Percentiles rank a stretch among this genome's conserved stretches.
Conservation (phyloP, 140 eudicot genomes). For the Flaveria floridana region DNA sequence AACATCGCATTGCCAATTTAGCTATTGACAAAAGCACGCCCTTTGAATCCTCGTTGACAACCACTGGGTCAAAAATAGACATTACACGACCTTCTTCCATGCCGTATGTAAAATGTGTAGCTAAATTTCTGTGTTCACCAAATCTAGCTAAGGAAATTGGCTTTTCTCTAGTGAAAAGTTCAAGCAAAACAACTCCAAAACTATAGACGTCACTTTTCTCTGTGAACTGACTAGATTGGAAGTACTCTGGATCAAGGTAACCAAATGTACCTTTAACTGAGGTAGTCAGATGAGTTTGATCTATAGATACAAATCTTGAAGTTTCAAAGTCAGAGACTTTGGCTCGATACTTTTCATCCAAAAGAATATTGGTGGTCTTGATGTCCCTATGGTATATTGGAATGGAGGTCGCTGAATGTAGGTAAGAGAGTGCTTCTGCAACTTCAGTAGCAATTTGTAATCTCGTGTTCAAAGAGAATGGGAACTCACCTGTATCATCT, state of each 20-base stretch:
- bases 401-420: slow-evolving; percentile 14
- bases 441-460: slow-evolving; percentile 16
- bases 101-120: neutral
- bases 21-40: neutral
- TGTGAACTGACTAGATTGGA: slow-evolving; percentile 8
- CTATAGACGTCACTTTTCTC: slow-evolving; percentile 14
- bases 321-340: slow-evolving; percentile 14
- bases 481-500: neutral
- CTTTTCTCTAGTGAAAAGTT: slow-evolving; percentile 11
- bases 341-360: slow-evolving; percentile 1
- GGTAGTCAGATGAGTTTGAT: slow-evolving; percentile 14
- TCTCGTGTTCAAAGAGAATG: slow-evolving; percentile 6
- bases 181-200: slow-evolving; percentile 16
- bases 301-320: neutral
- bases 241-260: slow-evolving; percentile 21
- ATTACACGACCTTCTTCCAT: slow-evolving; percentile 15
- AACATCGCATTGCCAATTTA: slow-evolving; percentile 9
- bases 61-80: neutral
- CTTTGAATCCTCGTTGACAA: slow-evolving; percentile 9
- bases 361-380: slow-evolving; percentile 10
- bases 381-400: slow-evolving; percentile 18
- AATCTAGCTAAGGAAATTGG: slow-evolving; percentile 9
- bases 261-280: slow-evolving; percentile 18
- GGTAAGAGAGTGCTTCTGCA: slow-evolving; percentile 15
- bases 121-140: slow-evolving; percentile 6